Evolutionary conservation across 129 eudicot genomes (phyloP).

Genomic region (Gnaphalium uliginosum): DNA sequence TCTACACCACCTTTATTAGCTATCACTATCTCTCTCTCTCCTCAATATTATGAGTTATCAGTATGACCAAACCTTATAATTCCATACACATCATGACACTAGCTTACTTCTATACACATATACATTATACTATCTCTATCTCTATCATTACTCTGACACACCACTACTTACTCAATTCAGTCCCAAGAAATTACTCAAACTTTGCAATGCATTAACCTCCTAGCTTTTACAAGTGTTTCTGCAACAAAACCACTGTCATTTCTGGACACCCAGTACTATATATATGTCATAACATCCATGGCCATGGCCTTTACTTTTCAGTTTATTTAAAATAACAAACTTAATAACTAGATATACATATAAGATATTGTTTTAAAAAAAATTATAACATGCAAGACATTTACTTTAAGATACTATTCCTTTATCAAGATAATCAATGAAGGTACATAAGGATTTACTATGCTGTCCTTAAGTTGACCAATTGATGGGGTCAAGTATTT

Average conservation of each 20-base stretch:
- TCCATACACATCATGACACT: slow-evolving; percentile 36
- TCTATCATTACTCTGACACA: slow-evolving; percentile 22
- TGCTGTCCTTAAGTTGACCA: slow-evolving; percentile 40
- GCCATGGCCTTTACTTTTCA: background rate
- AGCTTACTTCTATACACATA: background rate
- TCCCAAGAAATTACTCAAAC: slow-evolving; percentile 23
- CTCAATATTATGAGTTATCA: slow-evolving; percentile 28
- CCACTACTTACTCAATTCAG: slow-evolving; percentile 24
- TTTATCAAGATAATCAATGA: background rate
- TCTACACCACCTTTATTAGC: background rate
- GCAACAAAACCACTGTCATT: slow-evolving; percentile 13
- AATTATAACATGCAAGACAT: no score
- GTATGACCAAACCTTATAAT: slow-evolving; percentile 39
- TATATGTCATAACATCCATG: background rate
- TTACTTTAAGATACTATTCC: background rate
- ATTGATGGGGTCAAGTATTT: slow-evolving; percentile 21
- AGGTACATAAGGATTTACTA: slow-evolving; percentile 36
- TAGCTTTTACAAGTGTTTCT: slow-evolving; percentile 20
- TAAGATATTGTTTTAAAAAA: no score
- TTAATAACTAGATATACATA: no score
- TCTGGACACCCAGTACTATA: background rate
- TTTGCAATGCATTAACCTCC: background rate
- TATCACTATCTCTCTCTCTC: background rate
- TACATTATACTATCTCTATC: background rate
- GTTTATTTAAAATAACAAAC: no score